Conservation (phyloP, 495 filamentous ascomycete genomes). For the Mytilinidion resinicola region DNA sequence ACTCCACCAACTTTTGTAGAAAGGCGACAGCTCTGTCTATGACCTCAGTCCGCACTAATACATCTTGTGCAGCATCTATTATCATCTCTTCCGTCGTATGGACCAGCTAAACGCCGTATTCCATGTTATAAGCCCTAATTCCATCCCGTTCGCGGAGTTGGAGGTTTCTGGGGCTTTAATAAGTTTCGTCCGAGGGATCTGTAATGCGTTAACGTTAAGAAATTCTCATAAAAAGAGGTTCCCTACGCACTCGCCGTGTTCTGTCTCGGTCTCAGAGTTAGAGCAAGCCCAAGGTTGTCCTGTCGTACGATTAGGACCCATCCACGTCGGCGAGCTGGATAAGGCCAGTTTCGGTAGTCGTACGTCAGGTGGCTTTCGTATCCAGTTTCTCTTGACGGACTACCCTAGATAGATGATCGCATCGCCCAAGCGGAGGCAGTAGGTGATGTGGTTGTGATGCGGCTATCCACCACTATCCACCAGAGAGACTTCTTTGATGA, state of each 20-base stretch:
- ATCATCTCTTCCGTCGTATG: too few species aligned
- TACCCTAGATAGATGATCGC: neutral
- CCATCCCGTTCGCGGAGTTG: too few species aligned
- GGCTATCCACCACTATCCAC: too few species aligned
- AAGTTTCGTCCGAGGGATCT: neutral
- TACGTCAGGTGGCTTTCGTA: neutral
- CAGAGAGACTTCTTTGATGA: too few species aligned
- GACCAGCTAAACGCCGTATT: too few species aligned
- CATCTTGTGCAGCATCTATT: too few species aligned
- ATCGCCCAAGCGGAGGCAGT: slow-evolving; percentile 1
- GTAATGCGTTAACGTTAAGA: neutral
- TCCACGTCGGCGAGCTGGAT: neutral
- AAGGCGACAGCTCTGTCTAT: too few species aligned
- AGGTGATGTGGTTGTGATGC: slow-evolving; percentile 1
- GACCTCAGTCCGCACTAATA: too few species aligned
- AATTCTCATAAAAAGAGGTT: neutral
- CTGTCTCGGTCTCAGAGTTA: neutral
- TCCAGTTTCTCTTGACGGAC: neutral
- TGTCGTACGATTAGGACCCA: neutral
- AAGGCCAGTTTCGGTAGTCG: neutral
- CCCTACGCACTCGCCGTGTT: neutral
- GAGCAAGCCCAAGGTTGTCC: neutral
- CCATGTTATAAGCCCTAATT: too few species aligned
- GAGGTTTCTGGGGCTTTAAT: neutral
- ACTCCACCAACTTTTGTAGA: too few species aligned